A percentile compares a stretch with the other conserved stretches of the same genome.
phyloP scores from a whole-genome alignment of 345 rosid species.

The Iberis pinnata region DNA sequence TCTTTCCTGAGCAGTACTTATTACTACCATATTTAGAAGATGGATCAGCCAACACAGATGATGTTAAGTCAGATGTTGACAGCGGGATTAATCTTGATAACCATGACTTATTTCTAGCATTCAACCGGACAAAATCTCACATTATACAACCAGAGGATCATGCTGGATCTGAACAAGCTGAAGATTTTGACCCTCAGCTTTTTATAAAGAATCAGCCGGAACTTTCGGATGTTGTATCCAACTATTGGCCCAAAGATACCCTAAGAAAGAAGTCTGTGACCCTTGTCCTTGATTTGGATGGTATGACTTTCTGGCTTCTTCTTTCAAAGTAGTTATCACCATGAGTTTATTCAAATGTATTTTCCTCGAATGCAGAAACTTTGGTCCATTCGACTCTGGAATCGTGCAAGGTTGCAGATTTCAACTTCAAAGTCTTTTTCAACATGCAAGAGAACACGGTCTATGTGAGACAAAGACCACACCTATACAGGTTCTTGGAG shows the following conservation, averaged over 20 bases:
- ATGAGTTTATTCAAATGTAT: slow-evolving; percentile 4
- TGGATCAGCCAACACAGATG: slow-evolving; percentile 39
- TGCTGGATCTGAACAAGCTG: slow-evolving; percentile 48
- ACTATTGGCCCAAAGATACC: slow-evolving; percentile 49
- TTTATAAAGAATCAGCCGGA: slow-evolving; percentile 72
- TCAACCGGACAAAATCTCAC: slow-evolving; percentile 52
- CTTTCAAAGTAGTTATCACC: background rate
- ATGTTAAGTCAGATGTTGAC: slow-evolving; percentile 42
- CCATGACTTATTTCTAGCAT: slow-evolving; percentile 50
- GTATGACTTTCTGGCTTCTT: slow-evolving; percentile 35
- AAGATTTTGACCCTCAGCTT: slow-evolving; percentile 71
- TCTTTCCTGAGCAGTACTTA: slow-evolving; percentile 62
- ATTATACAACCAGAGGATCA: slow-evolving; percentile 41
- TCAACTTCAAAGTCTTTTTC: slow-evolving; percentile 76
- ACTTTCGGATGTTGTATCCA: slow-evolving; percentile 64
- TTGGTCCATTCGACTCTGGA: slow-evolving; percentile 86
- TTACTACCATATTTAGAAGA: slow-evolving; percentile 71
- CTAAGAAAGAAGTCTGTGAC: slow-evolving; percentile 54
- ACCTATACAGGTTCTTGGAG: slow-evolving; percentile 70
- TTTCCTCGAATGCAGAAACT: slow-evolving; percentile 54
- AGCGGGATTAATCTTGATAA: slow-evolving; percentile 35
- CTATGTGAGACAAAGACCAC: slow-evolving; percentile 83
- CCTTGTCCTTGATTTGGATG: slow-evolving; percentile 91
- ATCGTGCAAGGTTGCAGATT: slow-evolving; percentile 66
- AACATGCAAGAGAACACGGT: slow-evolving; percentile 82